phyloP scores from a whole-genome alignment of 2,329 filamentous ascomycete species.

The Trichoderma atroviride region DNA sequence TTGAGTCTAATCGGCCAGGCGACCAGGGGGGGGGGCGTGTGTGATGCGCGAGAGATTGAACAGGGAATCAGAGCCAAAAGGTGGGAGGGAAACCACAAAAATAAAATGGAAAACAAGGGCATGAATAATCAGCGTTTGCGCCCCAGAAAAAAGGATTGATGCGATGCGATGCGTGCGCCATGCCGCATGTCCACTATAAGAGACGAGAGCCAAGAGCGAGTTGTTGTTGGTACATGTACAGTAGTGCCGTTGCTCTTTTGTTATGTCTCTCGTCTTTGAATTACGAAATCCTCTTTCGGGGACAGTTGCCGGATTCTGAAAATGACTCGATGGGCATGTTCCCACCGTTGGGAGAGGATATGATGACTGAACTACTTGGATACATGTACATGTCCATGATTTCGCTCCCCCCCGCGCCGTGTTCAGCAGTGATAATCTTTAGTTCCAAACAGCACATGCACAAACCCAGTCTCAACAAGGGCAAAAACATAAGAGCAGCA shows the following conservation, averaged over 20 bases:
- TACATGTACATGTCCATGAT: too few species aligned
- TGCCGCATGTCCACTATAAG: not conserved
- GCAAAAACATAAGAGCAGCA: not conserved
- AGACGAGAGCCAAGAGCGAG: not conserved
- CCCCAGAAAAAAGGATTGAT: constrained; percentile 3
- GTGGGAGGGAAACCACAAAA: constrained; percentile 6
- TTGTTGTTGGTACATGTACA: too few species aligned
- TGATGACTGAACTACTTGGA: not conserved
- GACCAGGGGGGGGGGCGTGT: constrained; percentile 22
- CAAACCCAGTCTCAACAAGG: not conserved
- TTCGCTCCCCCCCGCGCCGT: not conserved
- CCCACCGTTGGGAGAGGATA: not conserved
- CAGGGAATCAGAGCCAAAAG: constrained; percentile 4
- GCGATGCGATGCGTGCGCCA: not conserved
- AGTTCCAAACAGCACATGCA: not conserved
- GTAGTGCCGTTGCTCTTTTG: not conserved
- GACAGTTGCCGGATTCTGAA: not conserved
- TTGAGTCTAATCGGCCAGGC: constrained; percentile 26
- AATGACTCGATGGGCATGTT: constrained; percentile 3
- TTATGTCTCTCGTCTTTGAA: not conserved
- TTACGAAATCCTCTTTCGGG: not conserved
- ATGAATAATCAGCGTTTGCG: constrained; percentile 22
- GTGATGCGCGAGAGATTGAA: constrained; percentile 9
- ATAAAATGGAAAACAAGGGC: not conserved
- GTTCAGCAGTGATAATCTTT: not conserved